Percentiles rank a stretch among this genome's conserved stretches.
Evolutionary conservation across 129 eudicot genomes (phyloP).

Genomic region (Tanacetum coccineum): DNA sequence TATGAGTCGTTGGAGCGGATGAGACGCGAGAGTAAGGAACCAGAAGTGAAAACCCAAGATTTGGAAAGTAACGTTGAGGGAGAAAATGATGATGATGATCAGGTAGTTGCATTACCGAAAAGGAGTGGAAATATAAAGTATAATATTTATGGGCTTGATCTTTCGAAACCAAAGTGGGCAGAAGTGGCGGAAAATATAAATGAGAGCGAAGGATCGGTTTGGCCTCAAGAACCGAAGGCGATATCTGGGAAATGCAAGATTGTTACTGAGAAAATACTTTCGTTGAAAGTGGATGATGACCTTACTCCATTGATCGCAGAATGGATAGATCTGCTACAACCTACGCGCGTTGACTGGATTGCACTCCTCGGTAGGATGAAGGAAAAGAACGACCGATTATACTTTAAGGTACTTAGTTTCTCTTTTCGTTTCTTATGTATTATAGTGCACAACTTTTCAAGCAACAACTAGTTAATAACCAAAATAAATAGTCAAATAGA

Average conservation of each 20-base stretch:
- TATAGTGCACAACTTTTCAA: too few relatives aligned
- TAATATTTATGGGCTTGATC: constrained; percentile 88
- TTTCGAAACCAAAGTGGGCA: constrained; percentile 73
- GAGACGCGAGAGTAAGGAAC: constrained; percentile 27
- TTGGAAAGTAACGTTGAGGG: constrained; percentile 10
- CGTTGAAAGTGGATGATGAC: constrained; percentile 53
- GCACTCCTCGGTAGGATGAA: constrained; percentile 59
- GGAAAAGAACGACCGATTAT: constrained; percentile 38
- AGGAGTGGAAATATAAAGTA: constrained; percentile 85
- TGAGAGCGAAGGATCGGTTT: constrained; percentile 42
- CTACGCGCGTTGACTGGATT: constrained; percentile 79
- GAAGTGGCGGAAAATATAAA: constrained; percentile 74
- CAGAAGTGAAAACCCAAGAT: constrained; percentile 5
- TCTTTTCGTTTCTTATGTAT: constrained; percentile 1
- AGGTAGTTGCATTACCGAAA: constrained; percentile 56
- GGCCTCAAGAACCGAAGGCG: constrained; percentile 75
- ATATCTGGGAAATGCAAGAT: constrained; percentile 69
- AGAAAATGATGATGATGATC: constrained; percentile 23
- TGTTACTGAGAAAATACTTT: constrained; percentile 62
- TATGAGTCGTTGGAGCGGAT: constrained; percentile 48
- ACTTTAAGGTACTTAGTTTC: constrained; percentile 53
- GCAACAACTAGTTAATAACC: too few relatives aligned
- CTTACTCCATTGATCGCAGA: constrained; percentile 56
- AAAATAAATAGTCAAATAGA: too few relatives aligned
- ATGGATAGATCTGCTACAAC: constrained; percentile 75